These are phyloP conservation scores for Mucor velutinosus DNA, from an alignment of 371 early-diverging fungal genomes.

Conservation along the genomic window DNA sequence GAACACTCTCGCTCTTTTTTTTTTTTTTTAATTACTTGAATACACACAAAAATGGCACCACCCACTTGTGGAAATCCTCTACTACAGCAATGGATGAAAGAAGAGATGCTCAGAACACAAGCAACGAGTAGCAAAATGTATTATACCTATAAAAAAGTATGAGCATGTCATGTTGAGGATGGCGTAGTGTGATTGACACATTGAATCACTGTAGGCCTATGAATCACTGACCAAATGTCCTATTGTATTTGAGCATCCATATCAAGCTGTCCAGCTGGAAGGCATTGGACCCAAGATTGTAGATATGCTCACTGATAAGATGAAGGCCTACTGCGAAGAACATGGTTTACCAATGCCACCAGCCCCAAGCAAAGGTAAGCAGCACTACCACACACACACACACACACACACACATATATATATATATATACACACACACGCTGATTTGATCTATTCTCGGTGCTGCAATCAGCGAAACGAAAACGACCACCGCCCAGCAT, in stretches of 20 bases:
- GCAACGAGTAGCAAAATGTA: slow-evolving; percentile 40
- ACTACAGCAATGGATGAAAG: slow-evolving; percentile 62
- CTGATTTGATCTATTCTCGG: neutral
- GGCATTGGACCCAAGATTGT: slow-evolving; percentile 70
- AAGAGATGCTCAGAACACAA: slow-evolving; percentile 59
- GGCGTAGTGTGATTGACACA: too few relatives aligned
- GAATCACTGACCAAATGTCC: slow-evolving; percentile 66
- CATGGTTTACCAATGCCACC: slow-evolving; percentile 55
- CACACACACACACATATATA: too few relatives aligned
- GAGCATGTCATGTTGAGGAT: neutral
- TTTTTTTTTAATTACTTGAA: neutral
- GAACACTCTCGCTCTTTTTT: neutral
- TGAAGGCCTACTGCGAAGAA: slow-evolving; percentile 58
- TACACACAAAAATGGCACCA: neutral
- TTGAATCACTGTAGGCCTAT: slow-evolving; percentile 50
- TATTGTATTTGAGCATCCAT: slow-evolving; percentile 51
- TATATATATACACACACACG: too few relatives aligned
- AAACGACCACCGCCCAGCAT: neutral
- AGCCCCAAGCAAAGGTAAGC: slow-evolving; percentile 27
- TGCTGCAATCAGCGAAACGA: neutral
- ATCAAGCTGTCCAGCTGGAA: slow-evolving; percentile 54
- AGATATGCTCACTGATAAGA: slow-evolving; percentile 56
- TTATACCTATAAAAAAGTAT: slow-evolving; percentile 62
- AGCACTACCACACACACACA: neutral
- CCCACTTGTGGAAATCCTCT: slow-evolving; percentile 62